Evolutionary conservation across 2,329 filamentous ascomycete genomes (phyloP).

Genomic region (Aspergillus unguis): DNA sequence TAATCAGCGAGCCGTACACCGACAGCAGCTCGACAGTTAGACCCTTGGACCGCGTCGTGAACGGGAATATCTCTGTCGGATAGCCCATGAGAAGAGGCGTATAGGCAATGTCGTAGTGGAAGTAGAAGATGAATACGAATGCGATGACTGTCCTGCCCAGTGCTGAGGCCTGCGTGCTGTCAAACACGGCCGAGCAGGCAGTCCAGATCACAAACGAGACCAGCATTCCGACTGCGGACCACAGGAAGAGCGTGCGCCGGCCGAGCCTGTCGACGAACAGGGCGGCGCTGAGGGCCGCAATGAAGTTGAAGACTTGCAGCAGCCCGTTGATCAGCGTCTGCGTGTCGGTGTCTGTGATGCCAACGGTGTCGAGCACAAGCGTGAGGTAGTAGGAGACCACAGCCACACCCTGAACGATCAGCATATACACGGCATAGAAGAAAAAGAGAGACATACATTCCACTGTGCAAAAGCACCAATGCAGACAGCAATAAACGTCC

Average conservation of each 20-base stretch:
- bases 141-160: constrained; percentile 30
- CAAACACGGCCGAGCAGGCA: constrained; percentile 37
- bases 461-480: constrained; percentile 23
- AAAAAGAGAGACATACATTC: constrained; percentile 13
- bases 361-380: constrained; percentile 36
- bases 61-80: constrained; percentile 46
- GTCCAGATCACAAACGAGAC: constrained; percentile 44
- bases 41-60: constrained; percentile 49
- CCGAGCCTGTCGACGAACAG: constrained; percentile 24
- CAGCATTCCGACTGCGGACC: constrained; percentile 44
- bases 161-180: constrained; percentile 22
- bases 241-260: constrained; percentile 22
- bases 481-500: constrained; percentile 26
- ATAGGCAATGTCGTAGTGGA: constrained; percentile 33
- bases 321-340: constrained; percentile 42
- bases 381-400: constrained; percentile 32
- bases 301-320: constrained; percentile 25
- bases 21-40: constrained; percentile 32
- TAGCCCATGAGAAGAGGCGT: constrained; percentile 29
- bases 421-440: not conserved
- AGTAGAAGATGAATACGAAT: constrained; percentile 37
- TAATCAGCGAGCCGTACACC: not conserved
- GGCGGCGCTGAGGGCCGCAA: constrained; percentile 17
- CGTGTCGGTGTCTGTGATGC: constrained; percentile 31
- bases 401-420: not conserved